Evolutionary conservation across 805 yeast genomes (phyloP), one percentile per base, ranked within the genome.

Genomic region (Ogataea parapolymorpha): DNA sequence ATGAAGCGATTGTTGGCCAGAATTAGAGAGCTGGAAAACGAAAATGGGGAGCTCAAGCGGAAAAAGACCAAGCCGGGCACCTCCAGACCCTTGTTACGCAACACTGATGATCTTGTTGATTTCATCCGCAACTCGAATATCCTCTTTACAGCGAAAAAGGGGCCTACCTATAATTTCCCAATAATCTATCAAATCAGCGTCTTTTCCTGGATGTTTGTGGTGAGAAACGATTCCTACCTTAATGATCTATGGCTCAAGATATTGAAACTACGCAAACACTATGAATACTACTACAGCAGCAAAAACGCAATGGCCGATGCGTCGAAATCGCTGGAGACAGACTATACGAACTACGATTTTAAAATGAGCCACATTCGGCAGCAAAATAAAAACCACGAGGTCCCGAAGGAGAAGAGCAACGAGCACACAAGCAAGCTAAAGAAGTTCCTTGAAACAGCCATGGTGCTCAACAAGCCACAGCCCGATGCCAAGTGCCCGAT

Each of bases 171-270:
- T 39, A 62, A 62, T 33, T 61, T 65, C 44, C 67, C 70, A 7
- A 61, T 65, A 10, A 58, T 64, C 13, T 63, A 65, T 42, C 67
- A 65, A 37, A 65, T 65, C 17, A 56, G 79, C 43, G 73, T 77
- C 1, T 70, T 79, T 4, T 78, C 79, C 17, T 77, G 81, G 80
- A 58, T 77, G 50, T 79, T 79, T 20, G 68, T 77, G 15, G 75
- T 76, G 66, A 71, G 77, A 53, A 79, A 79, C 50, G 82, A 77
- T 48, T 75, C 79, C 5, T 76, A 75, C 50, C 55, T 77, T 34
- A 70, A 77, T 44, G 71, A 76, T 32, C 51, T 77, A 17, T 77
- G 82, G 82, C 47, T 62, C 41, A 65, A 65, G 43, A 65, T 65
- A 14, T 42, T 63, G 25, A 61, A 60, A 37, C 49, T 65, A 16